Percentiles rank a stretch among this genome's conserved stretches.
phyloP scores from a whole-genome alignment of 1,284 basidiomycete genomes.

The Trichosporon asahii region DNA sequence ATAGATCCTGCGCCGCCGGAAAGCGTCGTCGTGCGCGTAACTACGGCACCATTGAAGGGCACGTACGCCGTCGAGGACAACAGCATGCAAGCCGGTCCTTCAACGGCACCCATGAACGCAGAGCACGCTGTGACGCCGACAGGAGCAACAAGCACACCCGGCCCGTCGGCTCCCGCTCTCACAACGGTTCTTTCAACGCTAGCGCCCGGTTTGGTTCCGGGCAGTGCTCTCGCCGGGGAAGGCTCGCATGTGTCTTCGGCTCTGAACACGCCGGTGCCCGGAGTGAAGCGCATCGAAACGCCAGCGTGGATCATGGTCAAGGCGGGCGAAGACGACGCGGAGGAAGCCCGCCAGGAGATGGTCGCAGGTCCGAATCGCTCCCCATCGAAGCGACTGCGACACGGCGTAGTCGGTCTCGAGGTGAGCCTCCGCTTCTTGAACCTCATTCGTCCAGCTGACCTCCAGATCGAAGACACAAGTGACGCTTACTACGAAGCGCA shows the following conservation, averaged over 20 bases:
- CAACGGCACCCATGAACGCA: constrained; percentile 23
- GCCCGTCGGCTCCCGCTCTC: not conserved
- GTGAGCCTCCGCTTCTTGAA: constrained; percentile 12
- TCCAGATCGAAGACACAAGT: constrained; percentile 65
- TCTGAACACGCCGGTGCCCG: not conserved
- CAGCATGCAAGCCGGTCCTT: constrained; percentile 13
- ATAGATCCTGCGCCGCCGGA: constrained; percentile 66
- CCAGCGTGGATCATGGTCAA: constrained; percentile 40
- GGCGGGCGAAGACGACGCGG: constrained; percentile 43
- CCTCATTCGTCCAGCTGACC: not conserved
- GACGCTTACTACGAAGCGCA: constrained; percentile 79
- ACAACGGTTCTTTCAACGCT: not conserved
- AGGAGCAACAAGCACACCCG: not conserved
- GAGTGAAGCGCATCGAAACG: constrained; percentile 44
- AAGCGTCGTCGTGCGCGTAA: not conserved
- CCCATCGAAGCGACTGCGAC: constrained; percentile 35
- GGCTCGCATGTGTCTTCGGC: not conserved
- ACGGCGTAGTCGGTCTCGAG: constrained; percentile 26
- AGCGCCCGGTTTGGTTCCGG: not conserved
- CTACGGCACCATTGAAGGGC: constrained; percentile 9
- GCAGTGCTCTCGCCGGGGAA: not conserved
- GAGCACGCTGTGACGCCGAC: not conserved
- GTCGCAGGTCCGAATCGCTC: constrained; percentile 15
- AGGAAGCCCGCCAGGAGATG: constrained; percentile 45
- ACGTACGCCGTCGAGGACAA: constrained; percentile 12